Evolutionary conservation across 1,139 yeast species (phyloP), one percentile per base, ranked within the genome.

Genomic region (Pichia sp.): DNA sequence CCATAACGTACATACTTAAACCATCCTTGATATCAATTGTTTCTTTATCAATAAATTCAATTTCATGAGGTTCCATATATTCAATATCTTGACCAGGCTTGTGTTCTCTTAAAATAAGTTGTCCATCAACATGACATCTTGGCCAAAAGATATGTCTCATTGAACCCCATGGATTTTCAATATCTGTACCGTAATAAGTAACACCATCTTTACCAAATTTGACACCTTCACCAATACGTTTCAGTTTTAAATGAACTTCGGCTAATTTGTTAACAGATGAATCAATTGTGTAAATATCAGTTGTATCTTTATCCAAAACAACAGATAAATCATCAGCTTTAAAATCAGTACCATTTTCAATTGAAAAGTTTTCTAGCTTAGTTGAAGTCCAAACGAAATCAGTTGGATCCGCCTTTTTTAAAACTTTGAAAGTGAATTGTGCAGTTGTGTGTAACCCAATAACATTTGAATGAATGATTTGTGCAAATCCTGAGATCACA

Each of bases 91-190:
- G 50, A 24, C 38, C 46, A 13, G 51, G 43, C 32, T 54, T 51
- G 3, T 49, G 15, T 5, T 49, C 46, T 43, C 55, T 51, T 29
- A 53, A 29, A 30, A 51, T 53, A 53, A 92, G 69, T 29, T 78
- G 72, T 59, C 98, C 98, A 23, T 61, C 62, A 42, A 80, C 84
- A 16, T 68, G 55, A 66, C 90, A 83, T 62, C 97, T 77, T 53
- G 98, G 98, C 97, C 97, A 92, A 70, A 92, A 92, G 20, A 80
- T 72, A 64, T 92, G 98, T 67, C 96, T 81, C 97, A 92, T 89
- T 18, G 86, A 74, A 12, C 98, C 98, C 98, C 98, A 92, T 24
- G 97, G 97, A 56, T 85, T 79, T 34, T 72, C 75, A 22, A 74
- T 61, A 63, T 90, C 90, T 37, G 83, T 85, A 53, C 98, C 98